Conservation (phyloP, 2,329 filamentous ascomycete species). For the Paecilomyces dactylethromorphus region DNA sequence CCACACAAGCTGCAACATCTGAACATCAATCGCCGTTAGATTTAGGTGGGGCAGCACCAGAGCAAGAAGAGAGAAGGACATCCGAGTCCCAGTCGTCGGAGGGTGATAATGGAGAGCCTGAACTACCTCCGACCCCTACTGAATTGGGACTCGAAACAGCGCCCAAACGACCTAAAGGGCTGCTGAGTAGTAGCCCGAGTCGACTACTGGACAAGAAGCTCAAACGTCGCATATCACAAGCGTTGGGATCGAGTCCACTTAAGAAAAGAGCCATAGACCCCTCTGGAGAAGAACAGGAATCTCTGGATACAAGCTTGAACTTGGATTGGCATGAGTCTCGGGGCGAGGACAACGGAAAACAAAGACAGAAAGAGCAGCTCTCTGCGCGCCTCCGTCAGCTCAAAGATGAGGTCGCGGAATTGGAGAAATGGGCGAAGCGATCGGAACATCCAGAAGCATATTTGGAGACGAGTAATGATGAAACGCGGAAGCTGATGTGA, state of each 20-base stretch:
- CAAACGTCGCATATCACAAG: constrained; percentile 17
- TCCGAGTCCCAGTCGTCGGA: constrained; percentile 14
- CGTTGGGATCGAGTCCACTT: constrained; percentile 22
- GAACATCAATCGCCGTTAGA: constrained; percentile 27
- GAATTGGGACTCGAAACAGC: constrained; percentile 32
- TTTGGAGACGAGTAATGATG: constrained; percentile 26
- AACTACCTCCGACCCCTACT: constrained; percentile 50
- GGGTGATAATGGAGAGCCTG: constrained; percentile 49
- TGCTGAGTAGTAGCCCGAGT: constrained; percentile 33
- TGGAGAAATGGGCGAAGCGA: constrained; percentile 53
- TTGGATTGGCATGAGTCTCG: constrained; percentile 11
- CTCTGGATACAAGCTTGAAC: constrained; percentile 2
- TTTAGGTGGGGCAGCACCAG: constrained; percentile 22
- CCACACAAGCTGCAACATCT: constrained; percentile 16
- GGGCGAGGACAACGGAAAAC: constrained; percentile 38
- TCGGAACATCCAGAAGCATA: constrained; percentile 34
- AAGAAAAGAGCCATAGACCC: constrained; percentile 16
- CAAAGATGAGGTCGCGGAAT: constrained; percentile 52
- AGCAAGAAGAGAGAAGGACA: constrained; percentile 11
- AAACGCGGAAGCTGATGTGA: constrained; percentile 27
- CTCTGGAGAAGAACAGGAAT: constrained; percentile 7
- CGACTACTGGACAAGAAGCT: constrained; percentile 17
- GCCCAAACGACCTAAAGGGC: constrained; percentile 21
- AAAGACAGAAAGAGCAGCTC: constrained; percentile 47
- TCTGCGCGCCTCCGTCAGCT: constrained; percentile 51